These are phyloP conservation scores for Huntiella moniliformis DNA, from an alignment of 2,329 filamentous ascomycete genomes.

Conservation along the genomic window DNA sequence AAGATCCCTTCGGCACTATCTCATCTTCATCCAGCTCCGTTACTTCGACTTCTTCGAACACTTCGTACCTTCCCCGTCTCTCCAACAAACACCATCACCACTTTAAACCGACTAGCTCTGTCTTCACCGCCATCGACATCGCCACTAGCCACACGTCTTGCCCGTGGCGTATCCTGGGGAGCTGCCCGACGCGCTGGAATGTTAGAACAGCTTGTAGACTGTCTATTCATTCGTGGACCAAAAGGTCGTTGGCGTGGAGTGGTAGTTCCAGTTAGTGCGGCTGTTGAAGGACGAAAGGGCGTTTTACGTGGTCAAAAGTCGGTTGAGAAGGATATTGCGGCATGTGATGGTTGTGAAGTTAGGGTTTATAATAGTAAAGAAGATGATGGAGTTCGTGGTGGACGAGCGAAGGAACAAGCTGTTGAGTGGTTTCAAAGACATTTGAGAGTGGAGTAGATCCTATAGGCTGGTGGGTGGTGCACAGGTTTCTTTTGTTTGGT, in stretches of 20 bases:
- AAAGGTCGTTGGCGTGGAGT: slow-evolving; percentile 24
- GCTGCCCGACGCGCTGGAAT: slow-evolving; percentile 9
- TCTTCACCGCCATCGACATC: too few relatives aligned
- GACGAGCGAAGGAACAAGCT: slow-evolving; percentile 21
- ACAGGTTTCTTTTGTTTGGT: too few relatives aligned
- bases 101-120: slow-evolving; percentile 21
- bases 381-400: slow-evolving; percentile 17
- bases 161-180: slow-evolving; percentile 16
- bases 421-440: slow-evolving; percentile 18
- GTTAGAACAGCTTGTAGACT: slow-evolving; percentile 25
- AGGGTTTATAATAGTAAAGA: slow-evolving; percentile 19
- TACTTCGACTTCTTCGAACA: slow-evolving; percentile 12
- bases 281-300: slow-evolving; percentile 25
- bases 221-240: slow-evolving; percentile 31
- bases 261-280: slow-evolving; percentile 25
- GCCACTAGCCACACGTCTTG: slow-evolving; percentile 24
- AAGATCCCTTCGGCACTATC: slow-evolving; percentile 14
- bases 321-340: slow-evolving; percentile 17
- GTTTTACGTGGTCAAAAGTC: neutral
- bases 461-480: too few relatives aligned
- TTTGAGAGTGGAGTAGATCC: neutral
- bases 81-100: neutral
- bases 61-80: slow-evolving; percentile 7
- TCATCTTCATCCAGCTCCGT: slow-evolving; percentile 15
- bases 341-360: slow-evolving; percentile 18